Base-by-base conservation (phyloP, 2,329 filamentous ascomycete species). In the Fragosphaeria purpurea region DNA sequence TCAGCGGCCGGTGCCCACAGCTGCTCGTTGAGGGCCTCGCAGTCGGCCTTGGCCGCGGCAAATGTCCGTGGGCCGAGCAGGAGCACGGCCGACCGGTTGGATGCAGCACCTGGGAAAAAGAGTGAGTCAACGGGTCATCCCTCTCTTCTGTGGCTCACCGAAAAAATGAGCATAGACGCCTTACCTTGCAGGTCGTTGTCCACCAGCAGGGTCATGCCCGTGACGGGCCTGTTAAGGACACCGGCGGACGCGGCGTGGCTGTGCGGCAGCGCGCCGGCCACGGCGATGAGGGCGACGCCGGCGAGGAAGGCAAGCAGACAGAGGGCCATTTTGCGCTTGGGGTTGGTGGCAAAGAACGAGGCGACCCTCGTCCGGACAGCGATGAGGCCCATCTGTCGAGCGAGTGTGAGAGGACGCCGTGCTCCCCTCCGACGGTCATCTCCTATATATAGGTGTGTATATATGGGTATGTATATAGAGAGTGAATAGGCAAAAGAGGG, bases 121-220 rank as follows among this genome's bases (percentile, higher is more conserved):
- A 22, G n/a, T n/a, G n/a, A n/a, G n/a, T n/a, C n/a, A n/a, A n/a
- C n/a, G n/a, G n/a, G n/a, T n/a, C n/a, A n/a, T n/a, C n/a, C n/a
- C n/a, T n/a, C n/a, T n/a, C n/a, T n/a, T n/a, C n/a, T n/a, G n/a
- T n/a, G n/a, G n/a, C n/a, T n/a, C n/a, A n/a, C n/a, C n/a, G n/a
- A n/a, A n/a, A n/a, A n/a, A n/a, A n/a, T n/a, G n/a, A n/a, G n/a
- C n/a, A n/a, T n/a, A n/a, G n/a, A 10, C 5, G n/a, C 6, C 33
- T 40, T 55, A 66, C 68, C 69, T 59, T 64, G 62, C 37, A 72
- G 63, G 47, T 71, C 67, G 58, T 71, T 72, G 53, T 68, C 63
- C 43, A 67, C 60, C 32, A 70, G 51, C 32, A 71, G 59, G 6
- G 64, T 67, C 41, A 70, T 55, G 34, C 65, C 65, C 1, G 67